Percentiles rank a stretch among this genome's conserved stretches.
phyloP scores from a whole-genome alignment of 768 basidiomycete genomes.

The Boletus rex-veris region DNA sequence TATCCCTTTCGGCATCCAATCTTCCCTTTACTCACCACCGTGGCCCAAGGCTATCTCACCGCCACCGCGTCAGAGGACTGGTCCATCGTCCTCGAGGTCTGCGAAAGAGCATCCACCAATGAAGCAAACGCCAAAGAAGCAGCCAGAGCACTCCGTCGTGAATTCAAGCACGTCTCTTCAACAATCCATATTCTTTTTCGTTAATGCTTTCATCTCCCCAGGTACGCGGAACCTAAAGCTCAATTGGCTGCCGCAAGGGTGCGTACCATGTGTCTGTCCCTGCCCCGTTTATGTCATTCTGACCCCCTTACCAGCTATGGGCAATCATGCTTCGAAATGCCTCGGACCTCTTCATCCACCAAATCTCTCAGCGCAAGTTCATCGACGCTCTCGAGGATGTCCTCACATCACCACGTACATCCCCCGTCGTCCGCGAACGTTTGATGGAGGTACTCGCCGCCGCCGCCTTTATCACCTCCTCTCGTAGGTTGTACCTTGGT shows the following conservation, averaged over 20 bases:
- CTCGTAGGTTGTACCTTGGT: constrained; percentile 15
- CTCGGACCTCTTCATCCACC: constrained; percentile 63
- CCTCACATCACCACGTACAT: constrained; percentile 55
- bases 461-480: constrained; percentile 53
- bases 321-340: constrained; percentile 87
- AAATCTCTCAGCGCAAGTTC: constrained; percentile 74
- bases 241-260: constrained; percentile 77
- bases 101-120: constrained; percentile 72
- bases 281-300: background rate
- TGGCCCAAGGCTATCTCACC: constrained; percentile 59
- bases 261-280: constrained; percentile 23
- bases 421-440: constrained; percentile 78
- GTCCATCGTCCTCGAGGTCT: constrained; percentile 78
- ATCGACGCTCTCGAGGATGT: constrained; percentile 76
- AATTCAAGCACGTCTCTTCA: constrained; percentile 65
- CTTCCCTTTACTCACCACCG: background rate
- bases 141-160: constrained; percentile 72
- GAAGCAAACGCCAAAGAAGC: constrained; percentile 82
- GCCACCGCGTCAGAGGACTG: constrained; percentile 82
- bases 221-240: constrained; percentile 71
- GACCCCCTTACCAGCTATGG: constrained; percentile 62
- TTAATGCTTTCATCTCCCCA: constrained; percentile 24
- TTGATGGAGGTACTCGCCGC: constrained; percentile 79
- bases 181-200: background rate
- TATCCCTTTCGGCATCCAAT: constrained; percentile 6